These are phyloP conservation scores for Akanthomyces dipterigenus DNA, from an alignment of 2,329 filamentous ascomycete genomes.

Conservation along the genomic window DNA sequence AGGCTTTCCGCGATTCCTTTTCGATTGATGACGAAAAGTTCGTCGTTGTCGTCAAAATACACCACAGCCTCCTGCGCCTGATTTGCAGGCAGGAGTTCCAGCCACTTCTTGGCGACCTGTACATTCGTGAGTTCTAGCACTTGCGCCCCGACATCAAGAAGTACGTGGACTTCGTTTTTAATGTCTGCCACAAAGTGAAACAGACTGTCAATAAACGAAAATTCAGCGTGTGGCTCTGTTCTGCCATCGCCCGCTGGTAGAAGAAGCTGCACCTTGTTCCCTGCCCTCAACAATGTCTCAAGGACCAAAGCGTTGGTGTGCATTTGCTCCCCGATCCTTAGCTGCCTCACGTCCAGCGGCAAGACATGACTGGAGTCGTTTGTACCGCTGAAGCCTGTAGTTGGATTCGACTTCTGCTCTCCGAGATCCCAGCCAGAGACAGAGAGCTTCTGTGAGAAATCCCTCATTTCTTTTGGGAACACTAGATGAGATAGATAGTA, in stretches of 20 bases:
- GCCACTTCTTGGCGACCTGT: slow-evolving; percentile 47
- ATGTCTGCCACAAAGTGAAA: slow-evolving; percentile 25
- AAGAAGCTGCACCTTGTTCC: slow-evolving; percentile 36
- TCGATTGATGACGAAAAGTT: slow-evolving; percentile 46
- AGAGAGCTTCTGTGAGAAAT: slow-evolving; percentile 58
- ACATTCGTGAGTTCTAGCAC: slow-evolving; percentile 57
- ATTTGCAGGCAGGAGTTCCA: slow-evolving; percentile 23
- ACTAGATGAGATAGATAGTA: slow-evolving; percentile 54
- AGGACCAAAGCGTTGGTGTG: slow-evolving; percentile 65
- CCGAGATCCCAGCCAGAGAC: slow-evolving; percentile 63
- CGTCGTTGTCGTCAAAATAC: slow-evolving; percentile 51
- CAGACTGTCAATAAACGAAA: slow-evolving; percentile 22
- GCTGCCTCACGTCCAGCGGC: slow-evolving; percentile 41
- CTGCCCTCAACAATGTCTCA: slow-evolving; percentile 45
- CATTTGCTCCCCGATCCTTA: slow-evolving; percentile 31
- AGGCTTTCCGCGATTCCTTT: slow-evolving; percentile 41
- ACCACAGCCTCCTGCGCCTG: slow-evolving; percentile 32
- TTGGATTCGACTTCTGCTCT: slow-evolving; percentile 37
- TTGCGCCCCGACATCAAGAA: slow-evolving; percentile 66
- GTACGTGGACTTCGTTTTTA: slow-evolving; percentile 40
- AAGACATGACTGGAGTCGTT: slow-evolving; percentile 55
- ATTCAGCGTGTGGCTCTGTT: slow-evolving; percentile 21
- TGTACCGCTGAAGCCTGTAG: slow-evolving; percentile 64
- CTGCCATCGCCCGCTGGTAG: not conserved
- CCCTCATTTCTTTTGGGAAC: slow-evolving; percentile 54